phyloP scores from a whole-genome alignment of 2,329 filamentous ascomycete species.

The Aspergillus pseudoviridinutans region DNA sequence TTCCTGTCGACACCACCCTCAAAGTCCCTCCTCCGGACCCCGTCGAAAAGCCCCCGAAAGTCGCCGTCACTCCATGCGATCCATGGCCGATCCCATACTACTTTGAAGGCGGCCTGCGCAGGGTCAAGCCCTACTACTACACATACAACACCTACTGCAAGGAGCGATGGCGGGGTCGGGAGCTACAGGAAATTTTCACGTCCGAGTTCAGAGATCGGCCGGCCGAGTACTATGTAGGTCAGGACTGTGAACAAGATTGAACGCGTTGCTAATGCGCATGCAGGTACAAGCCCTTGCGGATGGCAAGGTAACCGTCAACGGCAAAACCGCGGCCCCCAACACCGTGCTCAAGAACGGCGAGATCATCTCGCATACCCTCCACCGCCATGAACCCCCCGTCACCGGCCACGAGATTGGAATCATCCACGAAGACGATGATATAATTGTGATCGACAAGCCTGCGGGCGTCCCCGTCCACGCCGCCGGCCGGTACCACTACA shows the following conservation, averaged over 20 bases:
- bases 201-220: slow-evolving; percentile 89
- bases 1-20: slow-evolving; percentile 24
- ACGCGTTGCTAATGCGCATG: background rate
- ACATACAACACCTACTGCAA: slow-evolving; percentile 97
- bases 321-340: slow-evolving; percentile 62
- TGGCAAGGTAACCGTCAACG: slow-evolving; percentile 77
- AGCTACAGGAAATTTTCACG: slow-evolving; percentile 80
- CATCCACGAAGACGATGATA: slow-evolving; percentile 85
- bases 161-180: slow-evolving; percentile 80
- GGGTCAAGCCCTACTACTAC: slow-evolving; percentile 81
- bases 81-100: slow-evolving; percentile 68
- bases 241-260: background rate
- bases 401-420: slow-evolving; percentile 74
- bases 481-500: slow-evolving; percentile 92
- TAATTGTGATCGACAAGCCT: slow-evolving; percentile 97
- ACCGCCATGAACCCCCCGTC: slow-evolving; percentile 93
- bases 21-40: slow-evolving; percentile 25
- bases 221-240: slow-evolving; percentile 73
- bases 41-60: slow-evolving; percentile 16
- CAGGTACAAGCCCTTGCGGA: slow-evolving; percentile 71
- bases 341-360: slow-evolving; percentile 83
- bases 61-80: slow-evolving; percentile 30
- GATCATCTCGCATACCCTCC: slow-evolving; percentile 85
- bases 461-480: slow-evolving; percentile 93
- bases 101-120: slow-evolving; percentile 75